Conservation (phyloP, 768 basidiomycete genomes). For the Hydnum rufescens region DNA sequence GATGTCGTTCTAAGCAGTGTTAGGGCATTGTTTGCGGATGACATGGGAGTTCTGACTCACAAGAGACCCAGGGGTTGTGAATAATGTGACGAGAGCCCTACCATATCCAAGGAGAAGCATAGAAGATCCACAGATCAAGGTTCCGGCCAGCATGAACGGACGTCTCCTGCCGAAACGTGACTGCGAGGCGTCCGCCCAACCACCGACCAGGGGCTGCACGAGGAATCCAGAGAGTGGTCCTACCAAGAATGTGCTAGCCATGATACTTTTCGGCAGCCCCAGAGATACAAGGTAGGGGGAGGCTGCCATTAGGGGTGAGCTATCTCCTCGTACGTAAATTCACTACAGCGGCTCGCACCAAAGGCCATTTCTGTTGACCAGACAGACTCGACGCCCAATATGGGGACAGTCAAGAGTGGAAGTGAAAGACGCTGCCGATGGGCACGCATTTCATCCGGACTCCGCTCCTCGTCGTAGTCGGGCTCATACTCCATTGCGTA, state of each 20-base stretch:
- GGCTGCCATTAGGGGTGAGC: background rate
- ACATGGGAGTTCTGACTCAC: background rate
- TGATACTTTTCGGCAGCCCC: slow-evolving; percentile 2
- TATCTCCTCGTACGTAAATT: background rate
- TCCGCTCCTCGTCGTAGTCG: background rate
- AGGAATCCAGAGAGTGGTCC: slow-evolving; percentile 6
- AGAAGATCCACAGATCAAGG: background rate
- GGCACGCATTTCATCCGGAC: background rate
- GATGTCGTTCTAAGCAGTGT: background rate
- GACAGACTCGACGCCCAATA: background rate
- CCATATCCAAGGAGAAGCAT: slow-evolving; percentile 7
- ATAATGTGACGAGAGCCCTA: background rate
- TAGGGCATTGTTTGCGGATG: background rate
- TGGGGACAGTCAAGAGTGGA: background rate
- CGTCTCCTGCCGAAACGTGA: slow-evolving; percentile 6
- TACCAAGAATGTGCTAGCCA: slow-evolving; percentile 2
- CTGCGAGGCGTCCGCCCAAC: slow-evolving; percentile 1
- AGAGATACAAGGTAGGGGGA: slow-evolving; percentile 7
- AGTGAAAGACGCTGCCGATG: background rate
- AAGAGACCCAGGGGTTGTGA: background rate
- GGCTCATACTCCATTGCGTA: too few species aligned
- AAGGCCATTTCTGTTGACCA: slow-evolving; percentile 6
- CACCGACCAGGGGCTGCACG: slow-evolving; percentile 5
- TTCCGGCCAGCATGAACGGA: slow-evolving; percentile 5
- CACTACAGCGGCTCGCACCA: background rate